These are phyloP conservation scores for Mycena haematopus DNA, from an alignment of 768 basidiomycete genomes.

Conservation along the genomic window DNA sequence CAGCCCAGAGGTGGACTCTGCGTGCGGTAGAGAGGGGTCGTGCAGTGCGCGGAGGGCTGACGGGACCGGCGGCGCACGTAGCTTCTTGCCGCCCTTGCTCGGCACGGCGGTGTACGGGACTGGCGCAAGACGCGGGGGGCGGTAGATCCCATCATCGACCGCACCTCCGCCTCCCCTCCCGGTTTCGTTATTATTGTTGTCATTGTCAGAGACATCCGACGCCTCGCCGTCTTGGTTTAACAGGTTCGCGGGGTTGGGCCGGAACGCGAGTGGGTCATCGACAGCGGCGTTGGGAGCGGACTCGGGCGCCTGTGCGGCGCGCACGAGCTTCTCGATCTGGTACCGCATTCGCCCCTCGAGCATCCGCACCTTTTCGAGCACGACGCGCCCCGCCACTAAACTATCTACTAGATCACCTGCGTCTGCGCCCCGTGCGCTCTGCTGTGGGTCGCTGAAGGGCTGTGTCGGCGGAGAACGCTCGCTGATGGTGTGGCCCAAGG, in stretches of 20 bases:
- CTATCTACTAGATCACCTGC: slow-evolving; percentile 80
- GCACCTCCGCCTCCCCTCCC: slow-evolving; percentile 6
- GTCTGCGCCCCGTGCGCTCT: slow-evolving; percentile 60
- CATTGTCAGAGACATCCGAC: slow-evolving; percentile 35
- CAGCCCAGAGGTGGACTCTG: slow-evolving; percentile 77
- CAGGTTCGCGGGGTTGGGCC: slow-evolving; percentile 85
- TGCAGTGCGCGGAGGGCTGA: slow-evolving; percentile 63
- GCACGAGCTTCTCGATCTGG: slow-evolving; percentile 94
- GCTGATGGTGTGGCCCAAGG: slow-evolving; percentile 67
- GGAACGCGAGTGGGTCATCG: slow-evolving; percentile 60
- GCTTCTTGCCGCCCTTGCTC: slow-evolving; percentile 49
- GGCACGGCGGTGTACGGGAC: slow-evolving; percentile 74
- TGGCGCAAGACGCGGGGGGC: slow-evolving; percentile 87
- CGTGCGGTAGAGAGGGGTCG: slow-evolving; percentile 63
- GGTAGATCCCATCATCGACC: slow-evolving; percentile 68
- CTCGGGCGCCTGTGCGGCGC: slow-evolving; percentile 69
- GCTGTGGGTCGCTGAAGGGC: slow-evolving; percentile 59
- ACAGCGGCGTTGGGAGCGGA: slow-evolving; percentile 24
- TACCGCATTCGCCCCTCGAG: slow-evolving; percentile 90
- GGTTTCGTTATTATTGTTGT: neutral
- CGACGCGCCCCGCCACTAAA: slow-evolving; percentile 78
- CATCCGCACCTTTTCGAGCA: slow-evolving; percentile 87
- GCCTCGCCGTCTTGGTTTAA: slow-evolving; percentile 48
- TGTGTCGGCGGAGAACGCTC: slow-evolving; percentile 54
- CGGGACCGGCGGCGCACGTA: slow-evolving; percentile 58